Percentiles rank a stretch among this genome's conserved stretches.
phyloP scores from a whole-genome alignment of 768 basidiomycete species.

The Omphalotus guepiniiformis region DNA sequence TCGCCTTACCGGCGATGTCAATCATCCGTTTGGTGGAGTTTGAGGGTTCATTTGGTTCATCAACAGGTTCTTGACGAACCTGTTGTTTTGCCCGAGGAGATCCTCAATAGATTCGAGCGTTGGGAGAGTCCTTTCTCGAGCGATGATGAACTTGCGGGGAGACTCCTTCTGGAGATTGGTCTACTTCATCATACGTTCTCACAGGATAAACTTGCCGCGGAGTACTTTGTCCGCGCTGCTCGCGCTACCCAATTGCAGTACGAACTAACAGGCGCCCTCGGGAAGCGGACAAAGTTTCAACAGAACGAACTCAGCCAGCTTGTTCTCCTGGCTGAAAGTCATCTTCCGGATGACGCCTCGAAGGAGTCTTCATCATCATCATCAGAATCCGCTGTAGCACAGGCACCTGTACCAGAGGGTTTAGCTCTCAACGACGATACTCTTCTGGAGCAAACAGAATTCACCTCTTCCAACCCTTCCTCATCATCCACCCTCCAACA shows the following conservation, averaged over 20 bases:
- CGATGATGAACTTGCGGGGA: constrained; percentile 60
- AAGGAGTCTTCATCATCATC: constrained; percentile 6
- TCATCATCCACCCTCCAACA: constrained; percentile 50
- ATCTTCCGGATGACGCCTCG: constrained; percentile 34
- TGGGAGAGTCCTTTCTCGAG: constrained; percentile 33
- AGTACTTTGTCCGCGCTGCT: constrained; percentile 74
- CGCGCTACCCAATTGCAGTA: constrained; percentile 76
- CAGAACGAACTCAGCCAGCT: constrained; percentile 81
- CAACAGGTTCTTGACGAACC: constrained; percentile 83
- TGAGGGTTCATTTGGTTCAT: constrained; percentile 71
- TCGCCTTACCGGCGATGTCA: constrained; percentile 43
- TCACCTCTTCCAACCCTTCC: constrained; percentile 66
- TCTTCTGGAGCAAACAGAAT: constrained; percentile 89
- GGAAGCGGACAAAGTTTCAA: constrained; percentile 94
- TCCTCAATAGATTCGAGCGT: constrained; percentile 37
- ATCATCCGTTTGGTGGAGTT: constrained; percentile 75
- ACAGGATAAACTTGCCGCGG: constrained; percentile 75
- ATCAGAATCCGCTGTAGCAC: constrained; percentile 7
- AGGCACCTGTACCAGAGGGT: constrained; percentile 63
- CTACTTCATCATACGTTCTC: constrained; percentile 71
- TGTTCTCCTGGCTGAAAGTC: constrained; percentile 89
- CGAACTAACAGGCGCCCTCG: constrained; percentile 88
- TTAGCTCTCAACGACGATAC: constrained; percentile 93
- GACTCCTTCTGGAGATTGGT: constrained; percentile 71
- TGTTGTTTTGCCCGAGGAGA: constrained; percentile 47